Percentiles rank a stretch among this genome's conserved stretches.
Evolutionary conservation across 805 yeast genomes (phyloP).

Genomic region (Suhomyces sp.): DNA sequence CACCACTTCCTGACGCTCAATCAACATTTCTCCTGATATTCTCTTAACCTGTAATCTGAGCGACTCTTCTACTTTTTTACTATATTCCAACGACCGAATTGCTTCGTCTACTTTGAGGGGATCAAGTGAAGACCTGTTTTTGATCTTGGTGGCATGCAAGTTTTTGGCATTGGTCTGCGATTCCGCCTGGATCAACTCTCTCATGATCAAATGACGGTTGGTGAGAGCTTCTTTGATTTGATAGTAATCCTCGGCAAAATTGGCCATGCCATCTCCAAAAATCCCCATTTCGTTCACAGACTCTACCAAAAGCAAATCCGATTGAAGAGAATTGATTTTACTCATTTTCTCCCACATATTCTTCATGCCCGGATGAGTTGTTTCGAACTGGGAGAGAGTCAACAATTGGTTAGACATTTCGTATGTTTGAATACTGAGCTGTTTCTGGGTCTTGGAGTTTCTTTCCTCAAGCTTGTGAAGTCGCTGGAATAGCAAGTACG

Average conservation of each 20-base stretch:
- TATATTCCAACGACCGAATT: constrained; percentile 70
- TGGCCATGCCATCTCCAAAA: constrained; percentile 69
- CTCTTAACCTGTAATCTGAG: constrained; percentile 75
- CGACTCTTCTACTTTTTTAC: constrained; percentile 71
- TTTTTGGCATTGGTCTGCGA: constrained; percentile 67
- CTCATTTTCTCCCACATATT: constrained; percentile 76
- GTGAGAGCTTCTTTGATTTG: constrained; percentile 90
- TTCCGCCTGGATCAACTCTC: constrained; percentile 81
- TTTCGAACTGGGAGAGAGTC: constrained; percentile 42
- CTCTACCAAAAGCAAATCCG: constrained; percentile 73
- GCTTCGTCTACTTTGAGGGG: constrained; percentile 92
- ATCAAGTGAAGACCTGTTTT: constrained; percentile 69
- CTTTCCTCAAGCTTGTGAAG: constrained; percentile 52
- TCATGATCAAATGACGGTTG: constrained; percentile 86
- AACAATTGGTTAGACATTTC: constrained; percentile 48
- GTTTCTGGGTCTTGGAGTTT: constrained; percentile 57
- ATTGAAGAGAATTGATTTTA: constrained; percentile 62
- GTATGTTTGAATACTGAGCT: constrained; percentile 39
- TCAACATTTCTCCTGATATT: constrained; percentile 79
- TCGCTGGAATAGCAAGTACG: constrained; percentile 59
- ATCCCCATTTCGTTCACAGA: constrained; percentile 71
- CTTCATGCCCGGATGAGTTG: constrained; percentile 64
- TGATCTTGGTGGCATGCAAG: constrained; percentile 66
- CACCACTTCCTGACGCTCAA: constrained; percentile 64
- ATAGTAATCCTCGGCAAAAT: constrained; percentile 71